Evolutionary conservation across 2,329 filamentous ascomycete genomes (phyloP), one percentile per base, ranked within the genome.

Genomic region (Xylaria sp.): DNA sequence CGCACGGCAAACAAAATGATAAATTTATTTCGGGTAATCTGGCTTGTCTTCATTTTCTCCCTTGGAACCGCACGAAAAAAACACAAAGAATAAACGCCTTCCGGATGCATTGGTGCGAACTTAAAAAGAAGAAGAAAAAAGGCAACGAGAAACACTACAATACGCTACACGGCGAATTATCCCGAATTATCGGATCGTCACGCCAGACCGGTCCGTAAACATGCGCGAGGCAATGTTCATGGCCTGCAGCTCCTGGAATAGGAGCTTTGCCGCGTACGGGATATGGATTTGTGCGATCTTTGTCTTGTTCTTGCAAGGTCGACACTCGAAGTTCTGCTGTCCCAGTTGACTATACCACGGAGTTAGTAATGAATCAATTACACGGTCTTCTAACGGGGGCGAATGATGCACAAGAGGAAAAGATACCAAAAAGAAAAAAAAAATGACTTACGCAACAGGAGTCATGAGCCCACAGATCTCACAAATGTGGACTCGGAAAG

Each of bases 391-490:
- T 7, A 20, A 44, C 4, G 26, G 26, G 15, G 26, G 28, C 17
- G 11, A 6, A 44, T 1, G 3, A 58, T n/a, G 23, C 13, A 40
- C 0, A 11, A 36, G 9, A 36, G 9, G 33, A 36, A 36, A 38
- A 13, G 36, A 38, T 38, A 5, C 7, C 6, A 33, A 10, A 33
- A 13, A 38, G 10, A 38, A 36, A 4, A 36, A 15, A 40, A 40
- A 17, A 38, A 38, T 10, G 11, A 93, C 94, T 89, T 91, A 97
- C 93, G 95, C 96, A 83, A 99, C 96, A 0, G 96, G 96, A 48
- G 95, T 99, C 96, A 99, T 99, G 75, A 99, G 86, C 76, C 96
- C 96, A 81, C 96, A 99, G 77, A 98, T 97, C 82, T 99, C 96
- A 84, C 96, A 99, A 77, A 99, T 92, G 82, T 99, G 96, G 68